Percentiles rank a stretch among this genome's conserved stretches.
These are phyloP conservation scores for Seminavis robusta DNA, from an alignment of 108 stramenopile species.

Conservation along the genomic window DNA sequence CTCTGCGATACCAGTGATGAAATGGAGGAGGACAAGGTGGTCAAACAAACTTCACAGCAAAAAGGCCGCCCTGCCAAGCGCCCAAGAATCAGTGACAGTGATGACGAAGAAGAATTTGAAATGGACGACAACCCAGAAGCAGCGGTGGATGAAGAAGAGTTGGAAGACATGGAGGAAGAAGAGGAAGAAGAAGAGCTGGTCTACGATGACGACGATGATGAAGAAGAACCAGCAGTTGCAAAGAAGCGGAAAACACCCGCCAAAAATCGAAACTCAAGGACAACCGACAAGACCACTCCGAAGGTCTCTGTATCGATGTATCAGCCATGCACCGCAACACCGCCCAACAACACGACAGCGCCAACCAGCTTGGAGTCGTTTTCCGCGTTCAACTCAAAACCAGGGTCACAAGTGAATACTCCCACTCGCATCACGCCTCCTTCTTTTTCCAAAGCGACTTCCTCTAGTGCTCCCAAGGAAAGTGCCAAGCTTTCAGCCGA, in stretches of 20 bases:
- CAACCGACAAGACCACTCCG: background rate
- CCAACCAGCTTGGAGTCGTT: background rate
- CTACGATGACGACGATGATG: slow-evolving; percentile 53
- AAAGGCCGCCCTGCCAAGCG: slow-evolving; percentile 18
- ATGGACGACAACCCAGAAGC: slow-evolving; percentile 42
- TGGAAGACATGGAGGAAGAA: slow-evolving; percentile 50
- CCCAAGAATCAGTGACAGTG: slow-evolving; percentile 23
- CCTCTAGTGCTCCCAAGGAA: background rate
- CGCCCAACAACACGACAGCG: background rate
- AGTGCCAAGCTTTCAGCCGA: background rate
- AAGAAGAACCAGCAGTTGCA: slow-evolving; percentile 15
- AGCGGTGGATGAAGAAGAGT: slow-evolving; percentile 22
- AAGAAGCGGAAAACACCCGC: background rate
- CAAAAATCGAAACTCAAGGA: slow-evolving; percentile 5
- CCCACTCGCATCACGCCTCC: background rate
- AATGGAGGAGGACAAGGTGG: slow-evolving; percentile 23
- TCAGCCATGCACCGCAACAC: background rate
- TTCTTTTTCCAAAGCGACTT: background rate
- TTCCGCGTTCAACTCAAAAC: background rate
- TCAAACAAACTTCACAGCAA: slow-evolving; percentile 11
- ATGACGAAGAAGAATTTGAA: slow-evolving; percentile 55
- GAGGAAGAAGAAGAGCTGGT: slow-evolving; percentile 56
- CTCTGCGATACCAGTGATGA: slow-evolving; percentile 5
- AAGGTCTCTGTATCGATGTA: slow-evolving; percentile 3
- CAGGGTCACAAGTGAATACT: background rate